phyloP scores from a whole-genome alignment of 495 filamentous ascomycete species.

The Aspergillus panamensis region DNA sequence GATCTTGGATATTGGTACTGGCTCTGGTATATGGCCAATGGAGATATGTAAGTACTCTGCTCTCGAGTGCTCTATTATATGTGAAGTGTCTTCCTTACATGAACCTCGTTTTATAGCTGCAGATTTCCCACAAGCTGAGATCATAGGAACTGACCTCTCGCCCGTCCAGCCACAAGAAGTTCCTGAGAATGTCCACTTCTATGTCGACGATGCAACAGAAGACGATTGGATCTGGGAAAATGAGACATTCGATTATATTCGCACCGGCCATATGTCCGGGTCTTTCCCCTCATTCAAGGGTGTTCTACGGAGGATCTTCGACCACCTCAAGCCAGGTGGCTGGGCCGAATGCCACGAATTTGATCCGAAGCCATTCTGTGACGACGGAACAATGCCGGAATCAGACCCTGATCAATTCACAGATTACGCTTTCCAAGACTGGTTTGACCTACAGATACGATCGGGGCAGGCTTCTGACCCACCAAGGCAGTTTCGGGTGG shows the following conservation, averaged over 20 bases:
- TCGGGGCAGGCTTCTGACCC: slow-evolving; percentile 48
- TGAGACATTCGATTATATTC: slow-evolving; percentile 48
- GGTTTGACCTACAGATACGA: slow-evolving; percentile 47
- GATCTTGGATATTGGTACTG: slow-evolving; percentile 67
- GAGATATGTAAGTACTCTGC: slow-evolving; percentile 48
- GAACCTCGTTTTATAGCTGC: slow-evolving; percentile 28
- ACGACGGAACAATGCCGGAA: slow-evolving; percentile 58
- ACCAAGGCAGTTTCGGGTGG: slow-evolving; percentile 49
- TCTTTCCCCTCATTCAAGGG: slow-evolving; percentile 39
- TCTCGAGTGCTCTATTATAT: slow-evolving; percentile 1
- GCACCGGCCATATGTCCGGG: slow-evolving; percentile 43
- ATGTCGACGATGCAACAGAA: slow-evolving; percentile 53
- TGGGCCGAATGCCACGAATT: slow-evolving; percentile 65
- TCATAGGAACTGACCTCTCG: slow-evolving; percentile 61
- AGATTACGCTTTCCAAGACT: slow-evolving; percentile 46
- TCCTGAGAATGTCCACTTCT: slow-evolving; percentile 56
- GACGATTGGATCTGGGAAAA: slow-evolving; percentile 48
- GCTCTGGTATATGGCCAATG: slow-evolving; percentile 71
- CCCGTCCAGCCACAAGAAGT: slow-evolving; percentile 59
- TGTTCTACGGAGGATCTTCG: slow-evolving; percentile 39
- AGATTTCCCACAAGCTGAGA: slow-evolving; percentile 51
- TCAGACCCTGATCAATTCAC: slow-evolving; percentile 41
- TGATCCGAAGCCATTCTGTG: slow-evolving; percentile 52
- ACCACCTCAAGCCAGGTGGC: slow-evolving; percentile 60
- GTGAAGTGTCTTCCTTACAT: not conserved